Evolutionary conservation across 2,329 filamentous ascomycete species (phyloP).

Genomic region (Phyllosticta ampelicida): DNA sequence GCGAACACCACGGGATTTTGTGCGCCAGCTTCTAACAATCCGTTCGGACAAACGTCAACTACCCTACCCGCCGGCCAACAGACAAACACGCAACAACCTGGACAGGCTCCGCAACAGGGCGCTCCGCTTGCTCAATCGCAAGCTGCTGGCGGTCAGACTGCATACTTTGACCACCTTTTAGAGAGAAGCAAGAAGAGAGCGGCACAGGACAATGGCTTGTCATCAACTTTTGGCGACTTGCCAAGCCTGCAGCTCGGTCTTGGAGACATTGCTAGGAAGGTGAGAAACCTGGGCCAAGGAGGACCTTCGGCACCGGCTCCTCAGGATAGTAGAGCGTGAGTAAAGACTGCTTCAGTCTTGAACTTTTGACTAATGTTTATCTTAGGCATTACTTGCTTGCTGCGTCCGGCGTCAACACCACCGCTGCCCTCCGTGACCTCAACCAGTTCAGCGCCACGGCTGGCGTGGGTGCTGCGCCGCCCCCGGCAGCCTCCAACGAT

Average conservation of each 20-base stretch:
- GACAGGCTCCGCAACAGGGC: conserved; percentile 16
- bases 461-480: conserved; percentile 48
- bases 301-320: conserved; percentile 45
- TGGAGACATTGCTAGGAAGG: conserved; percentile 70
- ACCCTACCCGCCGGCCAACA: conserved; percentile 13
- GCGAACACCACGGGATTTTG: conserved; percentile 13
- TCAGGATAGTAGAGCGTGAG: conserved; percentile 34
- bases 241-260: conserved; percentile 85
- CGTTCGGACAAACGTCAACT: background rate
- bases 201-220: conserved; percentile 50
- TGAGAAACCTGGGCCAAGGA: conserved; percentile 66
- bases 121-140: conserved; percentile 24
- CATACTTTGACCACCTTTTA: conserved; percentile 54
- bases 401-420: conserved; percentile 84
- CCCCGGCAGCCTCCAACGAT: conserved; percentile 34
- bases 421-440: conserved; percentile 74
- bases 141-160: conserved; percentile 34
- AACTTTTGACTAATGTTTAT: conserved; percentile 13
- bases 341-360: conserved; percentile 8
- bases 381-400: conserved; percentile 80
- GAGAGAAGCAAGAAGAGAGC: conserved; percentile 58
- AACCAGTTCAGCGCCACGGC: conserved; percentile 60
- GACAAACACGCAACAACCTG: conserved; percentile 19
- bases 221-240: conserved; percentile 56
- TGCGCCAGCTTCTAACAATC: background rate